These are phyloP conservation scores for Aureobasidium melanogenum DNA, from an alignment of 2,329 filamentous ascomycete genomes.

Conservation along the genomic window DNA sequence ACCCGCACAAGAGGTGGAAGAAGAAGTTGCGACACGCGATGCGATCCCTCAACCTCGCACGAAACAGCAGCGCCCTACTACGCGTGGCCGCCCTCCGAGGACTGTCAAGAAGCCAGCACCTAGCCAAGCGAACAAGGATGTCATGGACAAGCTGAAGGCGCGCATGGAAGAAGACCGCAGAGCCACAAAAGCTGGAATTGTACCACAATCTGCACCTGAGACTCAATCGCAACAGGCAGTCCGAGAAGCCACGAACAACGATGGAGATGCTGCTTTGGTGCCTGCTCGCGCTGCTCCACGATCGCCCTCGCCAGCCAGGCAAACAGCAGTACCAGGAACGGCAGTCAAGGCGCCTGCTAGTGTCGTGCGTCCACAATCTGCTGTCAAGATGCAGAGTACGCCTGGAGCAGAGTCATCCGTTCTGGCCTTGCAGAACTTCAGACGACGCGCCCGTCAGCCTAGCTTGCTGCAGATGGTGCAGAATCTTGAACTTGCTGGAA, in stretches of 20 bases:
- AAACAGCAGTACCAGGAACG: conserved; percentile 20
- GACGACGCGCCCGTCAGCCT: conserved; percentile 38
- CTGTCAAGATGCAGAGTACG: conserved; percentile 34
- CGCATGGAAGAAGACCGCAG: conserved; percentile 24
- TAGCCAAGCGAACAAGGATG: conserved; percentile 21
- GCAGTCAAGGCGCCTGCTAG: conserved; percentile 16
- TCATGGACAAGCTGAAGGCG: conserved; percentile 25
- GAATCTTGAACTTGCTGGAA: conserved; percentile 19
- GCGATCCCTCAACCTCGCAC: conserved; percentile 12
- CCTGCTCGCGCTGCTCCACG: conserved; percentile 13
- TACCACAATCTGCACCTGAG: neutral
- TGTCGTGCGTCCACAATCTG: conserved; percentile 30
- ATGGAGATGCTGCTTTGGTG: conserved; percentile 13
- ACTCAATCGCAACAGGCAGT: neutral
- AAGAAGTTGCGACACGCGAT: neutral
- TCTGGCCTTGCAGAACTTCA: conserved; percentile 43
- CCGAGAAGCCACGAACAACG: neutral
- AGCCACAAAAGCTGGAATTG: conserved; percentile 13
- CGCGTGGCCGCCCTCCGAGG: conserved; percentile 17
- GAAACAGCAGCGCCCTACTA: conserved; percentile 5
- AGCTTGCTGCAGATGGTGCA: conserved; percentile 43
- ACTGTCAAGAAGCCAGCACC: conserved; percentile 20
- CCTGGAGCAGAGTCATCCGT: conserved; percentile 37
- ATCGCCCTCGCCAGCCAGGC: conserved; percentile 24
- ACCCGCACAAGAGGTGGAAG: neutral